These are phyloP conservation scores for Galeopsis tetrahit DNA, from an alignment of 257 asterid species.

Conservation along the genomic window DNA sequence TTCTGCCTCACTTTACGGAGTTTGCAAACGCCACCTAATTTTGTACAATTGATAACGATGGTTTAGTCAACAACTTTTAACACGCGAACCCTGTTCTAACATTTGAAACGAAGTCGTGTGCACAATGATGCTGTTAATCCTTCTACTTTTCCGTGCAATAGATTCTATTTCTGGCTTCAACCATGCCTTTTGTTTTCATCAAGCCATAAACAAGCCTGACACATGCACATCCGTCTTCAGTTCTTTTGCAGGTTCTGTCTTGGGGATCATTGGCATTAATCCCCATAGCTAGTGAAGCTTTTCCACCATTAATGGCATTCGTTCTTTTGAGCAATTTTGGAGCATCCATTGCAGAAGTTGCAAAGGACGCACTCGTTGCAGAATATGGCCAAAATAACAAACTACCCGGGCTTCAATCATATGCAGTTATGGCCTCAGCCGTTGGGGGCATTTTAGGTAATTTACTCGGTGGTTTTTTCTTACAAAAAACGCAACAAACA, in stretches of 20 bases:
- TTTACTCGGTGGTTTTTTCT: constrained; percentile 74
- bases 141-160: not conserved
- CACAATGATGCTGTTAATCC: constrained; percentile 14
- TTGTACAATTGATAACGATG: too few relatives aligned
- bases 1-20: too few relatives aligned
- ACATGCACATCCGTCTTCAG: constrained; percentile 42
- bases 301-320: constrained; percentile 59
- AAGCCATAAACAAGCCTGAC: constrained; percentile 31
- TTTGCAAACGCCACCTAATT: too few relatives aligned
- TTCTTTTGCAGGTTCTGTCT: constrained; percentile 71
- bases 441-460: constrained; percentile 82
- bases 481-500: constrained; percentile 57
- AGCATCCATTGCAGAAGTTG: constrained; percentile 85
- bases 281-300: constrained; percentile 66
- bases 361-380: constrained; percentile 82
- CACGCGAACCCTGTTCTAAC: too few relatives aligned
- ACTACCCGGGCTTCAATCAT: constrained; percentile 73
- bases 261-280: constrained; percentile 81
- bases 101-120: not conserved
- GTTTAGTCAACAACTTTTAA: not conserved
- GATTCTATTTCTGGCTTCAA: not conserved
- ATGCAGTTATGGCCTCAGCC: constrained; percentile 82
- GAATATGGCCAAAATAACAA: constrained; percentile 73
- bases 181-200: not conserved
- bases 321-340: constrained; percentile 78